phyloP scores from a whole-genome alignment of 495 filamentous ascomycete species.

The Bathelium albidoporum region DNA sequence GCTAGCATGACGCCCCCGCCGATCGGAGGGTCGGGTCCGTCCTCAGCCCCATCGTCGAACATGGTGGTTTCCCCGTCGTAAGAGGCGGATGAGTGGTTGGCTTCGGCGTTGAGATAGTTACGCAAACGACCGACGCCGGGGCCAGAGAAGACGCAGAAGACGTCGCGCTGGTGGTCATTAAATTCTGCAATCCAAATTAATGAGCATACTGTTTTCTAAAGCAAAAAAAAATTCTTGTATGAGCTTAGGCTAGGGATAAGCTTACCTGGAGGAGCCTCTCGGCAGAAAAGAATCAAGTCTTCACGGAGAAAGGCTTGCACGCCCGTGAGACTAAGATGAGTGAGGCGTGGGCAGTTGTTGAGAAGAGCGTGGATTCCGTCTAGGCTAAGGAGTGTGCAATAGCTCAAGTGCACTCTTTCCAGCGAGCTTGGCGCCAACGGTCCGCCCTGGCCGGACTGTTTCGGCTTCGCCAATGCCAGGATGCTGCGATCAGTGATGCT shows the following conservation, averaged over 20 bases:
- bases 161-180: conserved; percentile 83
- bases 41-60: conserved; percentile 12
- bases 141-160: conserved; percentile 97
- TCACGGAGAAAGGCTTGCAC: conserved; percentile 69
- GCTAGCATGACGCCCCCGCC: conserved; percentile 14
- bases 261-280: conserved; percentile 69
- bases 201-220: conserved; percentile 12
- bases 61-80: conserved; percentile 14
- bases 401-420: conserved; percentile 93
- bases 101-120: conserved; percentile 54
- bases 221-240: no score
- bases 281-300: conserved; percentile 72
- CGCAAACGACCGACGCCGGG: conserved; percentile 70
- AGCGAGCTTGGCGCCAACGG: conserved; percentile 49
- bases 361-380: conserved; percentile 77
- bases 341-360: conserved; percentile 83
- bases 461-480: conserved; percentile 60
- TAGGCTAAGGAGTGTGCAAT: conserved; percentile 74
- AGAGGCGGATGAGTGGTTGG: conserved; percentile 5
- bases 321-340: conserved; percentile 93
- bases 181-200: conserved; percentile 59
- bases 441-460: conserved; percentile 35
- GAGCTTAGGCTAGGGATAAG: conserved; percentile 9
- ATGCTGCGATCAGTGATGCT: conserved; percentile 85
- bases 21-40: conserved; percentile 5